phyloP scores from a whole-genome alignment of 331 rosid genomes.

The Acacia pycnantha region DNA sequence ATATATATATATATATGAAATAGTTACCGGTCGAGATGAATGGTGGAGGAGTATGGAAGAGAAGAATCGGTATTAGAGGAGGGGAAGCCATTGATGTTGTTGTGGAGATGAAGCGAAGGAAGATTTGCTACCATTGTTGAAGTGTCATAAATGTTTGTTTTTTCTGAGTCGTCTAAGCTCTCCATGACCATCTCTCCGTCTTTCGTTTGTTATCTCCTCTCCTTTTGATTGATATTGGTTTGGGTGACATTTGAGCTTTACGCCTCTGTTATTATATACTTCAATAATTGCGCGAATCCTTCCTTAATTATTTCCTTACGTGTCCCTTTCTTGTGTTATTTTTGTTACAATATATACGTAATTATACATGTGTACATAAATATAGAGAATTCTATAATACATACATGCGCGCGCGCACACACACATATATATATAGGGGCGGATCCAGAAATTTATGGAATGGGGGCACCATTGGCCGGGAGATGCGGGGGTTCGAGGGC shows the following conservation, averaged over 20 bases:
- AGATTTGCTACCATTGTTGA: not conserved
- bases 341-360: no score
- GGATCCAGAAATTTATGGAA: no score
- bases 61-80: not conserved
- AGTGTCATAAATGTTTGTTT: not conserved
- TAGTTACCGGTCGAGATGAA: conserved; percentile 54
- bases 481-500: no score
- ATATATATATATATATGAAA: not conserved
- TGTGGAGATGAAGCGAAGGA: conserved; percentile 22
- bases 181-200: not conserved
- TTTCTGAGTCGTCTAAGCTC: not conserved
- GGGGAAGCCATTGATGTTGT: not conserved
- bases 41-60: conserved; percentile 15
- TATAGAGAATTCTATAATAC: no score
- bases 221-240: not conserved
- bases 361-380: no score
- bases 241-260: not conserved
- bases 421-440: no score
- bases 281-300: no score
- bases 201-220: not conserved
- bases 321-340: no score
- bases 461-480: no score
- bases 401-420: no score
- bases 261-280: not conserved
- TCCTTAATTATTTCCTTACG: no score